These are phyloP conservation scores for Apiotrichum akiyoshidainum DNA, from an alignment of 1,284 basidiomycete genomes.

Conservation along the genomic window DNA sequence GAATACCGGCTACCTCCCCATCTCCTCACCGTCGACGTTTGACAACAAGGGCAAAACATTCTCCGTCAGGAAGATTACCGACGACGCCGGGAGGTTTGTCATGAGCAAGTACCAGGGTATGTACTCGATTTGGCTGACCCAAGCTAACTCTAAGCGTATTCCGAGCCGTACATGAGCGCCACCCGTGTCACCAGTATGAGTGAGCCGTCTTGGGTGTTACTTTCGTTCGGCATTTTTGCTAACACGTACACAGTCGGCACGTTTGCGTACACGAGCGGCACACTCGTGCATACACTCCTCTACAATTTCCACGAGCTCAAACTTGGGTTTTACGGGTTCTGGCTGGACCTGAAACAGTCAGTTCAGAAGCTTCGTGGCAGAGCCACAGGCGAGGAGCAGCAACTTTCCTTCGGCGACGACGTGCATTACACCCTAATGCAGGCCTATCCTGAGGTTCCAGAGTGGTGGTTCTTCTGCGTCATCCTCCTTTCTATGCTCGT, in stretches of 20 bases:
- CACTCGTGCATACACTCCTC: neutral
- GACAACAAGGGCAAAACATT: slow-evolving; percentile 33
- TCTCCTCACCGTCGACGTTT: slow-evolving; percentile 29
- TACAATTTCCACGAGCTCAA: slow-evolving; percentile 1
- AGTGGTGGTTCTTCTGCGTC: slow-evolving; percentile 1
- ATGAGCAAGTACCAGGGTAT: slow-evolving; percentile 28
- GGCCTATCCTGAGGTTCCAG: slow-evolving; percentile 2
- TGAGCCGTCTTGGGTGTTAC: too few species aligned
- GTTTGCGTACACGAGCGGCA: slow-evolving; percentile 16
- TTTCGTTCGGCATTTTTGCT: too few species aligned
- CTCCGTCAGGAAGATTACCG: slow-evolving; percentile 44
- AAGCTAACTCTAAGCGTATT: slow-evolving; percentile 23
- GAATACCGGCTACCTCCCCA: slow-evolving; percentile 39
- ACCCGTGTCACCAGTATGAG: too few species aligned
- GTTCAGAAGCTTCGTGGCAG: too few species aligned
- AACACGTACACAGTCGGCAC: too few species aligned
- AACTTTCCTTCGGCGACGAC: neutral
- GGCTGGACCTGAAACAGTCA: neutral
- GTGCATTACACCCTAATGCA: slow-evolving; percentile 1
- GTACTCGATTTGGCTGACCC: too few species aligned
- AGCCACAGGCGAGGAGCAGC: too few species aligned
- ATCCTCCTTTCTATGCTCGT: neutral
- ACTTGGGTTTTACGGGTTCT: neutral
- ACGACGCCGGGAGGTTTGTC: slow-evolving; percentile 32
- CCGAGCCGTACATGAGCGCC: slow-evolving; percentile 36